Evolutionary conservation across 2,329 filamentous ascomycete genomes (phyloP).

Genomic region (Exophiala calicioides): DNA sequence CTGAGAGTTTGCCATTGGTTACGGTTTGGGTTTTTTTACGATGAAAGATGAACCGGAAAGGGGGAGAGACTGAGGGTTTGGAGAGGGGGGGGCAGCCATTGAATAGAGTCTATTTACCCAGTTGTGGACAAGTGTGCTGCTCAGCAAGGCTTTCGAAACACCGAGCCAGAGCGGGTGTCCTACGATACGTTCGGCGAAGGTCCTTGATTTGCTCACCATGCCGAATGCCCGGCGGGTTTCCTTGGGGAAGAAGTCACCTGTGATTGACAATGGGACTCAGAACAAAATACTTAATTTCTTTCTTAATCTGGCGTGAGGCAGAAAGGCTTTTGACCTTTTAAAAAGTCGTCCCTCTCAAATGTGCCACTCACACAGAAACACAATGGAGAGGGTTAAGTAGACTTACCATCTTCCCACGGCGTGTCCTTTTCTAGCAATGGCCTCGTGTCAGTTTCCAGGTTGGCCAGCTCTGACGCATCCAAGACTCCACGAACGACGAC

Average conservation of each 20-base stretch:
- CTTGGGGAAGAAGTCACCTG: slow-evolving; percentile 31
- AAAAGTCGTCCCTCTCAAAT: slow-evolving; percentile 1
- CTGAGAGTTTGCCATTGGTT: no score
- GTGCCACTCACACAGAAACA: no score
- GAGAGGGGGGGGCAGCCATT: no score
- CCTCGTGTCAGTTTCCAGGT: slow-evolving; percentile 28
- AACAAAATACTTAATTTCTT: no score
- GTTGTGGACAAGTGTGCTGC: slow-evolving; percentile 8
- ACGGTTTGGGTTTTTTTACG: background rate
- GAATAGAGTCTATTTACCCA: background rate
- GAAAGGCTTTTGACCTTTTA: no score
- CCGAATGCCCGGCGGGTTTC: slow-evolving; percentile 32
- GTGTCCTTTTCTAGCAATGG: slow-evolving; percentile 28
- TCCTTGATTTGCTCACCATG: slow-evolving; percentile 29
- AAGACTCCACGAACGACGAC: slow-evolving; percentile 26
- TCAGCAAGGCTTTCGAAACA: slow-evolving; percentile 24
- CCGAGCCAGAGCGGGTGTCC: slow-evolving; percentile 29
- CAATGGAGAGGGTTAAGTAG: background rate
- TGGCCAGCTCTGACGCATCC: slow-evolving; percentile 9
- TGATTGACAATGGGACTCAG: no score
- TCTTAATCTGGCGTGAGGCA: background rate
- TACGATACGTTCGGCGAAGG: slow-evolving; percentile 26
- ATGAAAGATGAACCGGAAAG: background rate
- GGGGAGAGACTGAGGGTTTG: background rate
- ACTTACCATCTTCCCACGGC: slow-evolving; percentile 20